Evolutionary conservation across 768 basidiomycete species (phyloP), one percentile per base, ranked within the genome.

Genomic region (Dioszegia aurantiaca): DNA sequence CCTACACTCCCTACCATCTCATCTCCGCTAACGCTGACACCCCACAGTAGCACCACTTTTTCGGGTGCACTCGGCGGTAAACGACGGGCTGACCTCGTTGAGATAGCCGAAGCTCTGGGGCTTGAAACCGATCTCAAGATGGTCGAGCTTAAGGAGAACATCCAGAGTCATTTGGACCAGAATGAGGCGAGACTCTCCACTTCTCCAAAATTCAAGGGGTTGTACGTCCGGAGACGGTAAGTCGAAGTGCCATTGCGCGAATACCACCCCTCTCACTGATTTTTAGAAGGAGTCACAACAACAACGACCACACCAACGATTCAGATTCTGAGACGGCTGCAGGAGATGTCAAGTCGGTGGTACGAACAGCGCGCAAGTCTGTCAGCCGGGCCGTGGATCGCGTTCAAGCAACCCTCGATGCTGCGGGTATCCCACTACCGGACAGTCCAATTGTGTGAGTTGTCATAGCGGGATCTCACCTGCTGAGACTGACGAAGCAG

Each of bases 381-480:
- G 60, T 72, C 46, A 68, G 66, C 52, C 69, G 64, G 42, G 63
- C 61, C 4, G 30, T 68, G 4, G 70, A 72, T 26, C 59, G 56
- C 40, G 59, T 68, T 16, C 61, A 65, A 36, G 46, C 51, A 23
- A 57, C 53, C 14, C 41, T 68, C 37, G 68, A 69, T 31, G 68
- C 68, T 27, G 62, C 69, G n/a, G 66, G 61, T 42, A 60, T 71
- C 40, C 68, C 69, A 42, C 41, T 72, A 14, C 70, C 70, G 0
- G 67, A 72, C 2, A 60, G 54, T 17, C 70, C 70, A 14, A 33
- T 66, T 27, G 42, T 62, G 69, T 71, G 37, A 48, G 69, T 62
- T 33, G n/a, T 19, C 23, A 4, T 28, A 17, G 28, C 41, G n/a
- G 3, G 49, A 6, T 6, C 47, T n/a, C 19, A 46, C 14, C n/a